Evolutionary conservation across 176 grass and related monocot species (phyloP).

Genomic region (Phyllostachys edulis): DNA sequence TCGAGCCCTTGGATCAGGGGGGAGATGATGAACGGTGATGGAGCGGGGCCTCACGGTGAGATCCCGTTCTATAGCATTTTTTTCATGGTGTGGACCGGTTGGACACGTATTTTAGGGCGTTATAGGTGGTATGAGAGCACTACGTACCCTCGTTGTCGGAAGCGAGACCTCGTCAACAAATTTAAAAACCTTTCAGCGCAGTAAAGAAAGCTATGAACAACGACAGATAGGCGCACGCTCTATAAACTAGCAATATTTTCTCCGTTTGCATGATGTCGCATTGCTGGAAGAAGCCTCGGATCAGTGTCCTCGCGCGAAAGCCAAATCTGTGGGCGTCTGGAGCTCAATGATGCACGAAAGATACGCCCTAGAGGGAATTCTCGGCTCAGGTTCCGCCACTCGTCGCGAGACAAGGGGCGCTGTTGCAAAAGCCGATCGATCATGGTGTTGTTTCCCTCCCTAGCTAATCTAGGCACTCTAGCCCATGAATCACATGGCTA

Average conservation of each 20-base stretch:
- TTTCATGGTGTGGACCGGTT: too few relatives aligned
- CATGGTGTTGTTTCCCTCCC: not conserved
- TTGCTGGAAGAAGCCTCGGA: not conserved
- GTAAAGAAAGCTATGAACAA: not conserved
- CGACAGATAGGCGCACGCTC: not conserved
- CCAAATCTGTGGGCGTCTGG: constrained; percentile 17
- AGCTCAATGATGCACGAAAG: not conserved
- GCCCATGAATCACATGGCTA: constrained; percentile 27
- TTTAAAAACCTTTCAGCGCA: not conserved
- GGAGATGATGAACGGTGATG: too few relatives aligned
- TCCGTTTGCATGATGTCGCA: constrained; percentile 6
- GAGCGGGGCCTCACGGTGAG: too few relatives aligned
- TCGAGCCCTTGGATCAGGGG: too few relatives aligned
- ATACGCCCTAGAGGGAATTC: constrained; percentile 24
- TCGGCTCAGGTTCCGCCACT: constrained; percentile 6
- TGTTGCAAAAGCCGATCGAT: constrained; percentile 1
- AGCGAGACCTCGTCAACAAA: not conserved
- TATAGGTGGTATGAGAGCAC: not conserved
- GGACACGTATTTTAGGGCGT: not conserved
- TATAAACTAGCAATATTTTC: not conserved
- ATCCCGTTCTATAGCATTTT: too few relatives aligned
- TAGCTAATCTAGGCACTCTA: not conserved
- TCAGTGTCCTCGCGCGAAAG: too few relatives aligned
- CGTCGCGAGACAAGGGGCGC: constrained; percentile 18
- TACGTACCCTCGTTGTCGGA: not conserved